Conservation (phyloP, 2,329 filamentous ascomycete genomes). For the Penicillium sp. region DNA sequence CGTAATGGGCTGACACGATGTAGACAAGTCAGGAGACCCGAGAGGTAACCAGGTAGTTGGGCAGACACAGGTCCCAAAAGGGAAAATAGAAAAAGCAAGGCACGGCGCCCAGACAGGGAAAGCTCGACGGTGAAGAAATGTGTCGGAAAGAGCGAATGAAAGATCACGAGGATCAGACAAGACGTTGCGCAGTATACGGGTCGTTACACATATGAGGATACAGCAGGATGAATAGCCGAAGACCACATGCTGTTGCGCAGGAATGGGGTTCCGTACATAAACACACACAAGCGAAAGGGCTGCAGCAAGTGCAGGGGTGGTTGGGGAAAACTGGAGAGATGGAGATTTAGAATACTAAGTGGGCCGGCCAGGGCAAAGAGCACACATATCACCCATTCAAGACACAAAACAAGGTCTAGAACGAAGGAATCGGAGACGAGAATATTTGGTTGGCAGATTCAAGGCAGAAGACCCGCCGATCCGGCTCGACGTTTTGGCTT, state of each 20-base stretch:
- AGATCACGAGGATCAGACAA: slow-evolving; percentile 15
- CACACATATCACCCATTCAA: slow-evolving; percentile 5
- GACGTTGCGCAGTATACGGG: slow-evolving; percentile 31
- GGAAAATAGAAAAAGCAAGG: slow-evolving; percentile 24
- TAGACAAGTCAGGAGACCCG: slow-evolving; percentile 38
- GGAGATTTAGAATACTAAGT: slow-evolving; percentile 11
- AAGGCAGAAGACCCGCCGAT: slow-evolving; percentile 22
- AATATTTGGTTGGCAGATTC: slow-evolving; percentile 24
- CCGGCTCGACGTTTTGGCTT: slow-evolving; percentile 28
- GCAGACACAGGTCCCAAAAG: slow-evolving; percentile 23
- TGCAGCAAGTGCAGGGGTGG: slow-evolving; percentile 11
- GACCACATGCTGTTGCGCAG: slow-evolving; percentile 35
- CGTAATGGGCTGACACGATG: slow-evolving; percentile 30
- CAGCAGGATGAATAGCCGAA: slow-evolving; percentile 34
- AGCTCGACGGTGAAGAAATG: slow-evolving; percentile 21
- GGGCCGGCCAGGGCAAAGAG: slow-evolving; percentile 11
- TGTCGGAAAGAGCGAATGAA: slow-evolving; percentile 20
- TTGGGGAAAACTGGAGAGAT: slow-evolving; percentile 13
- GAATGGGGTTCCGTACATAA: slow-evolving; percentile 7
- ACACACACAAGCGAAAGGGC: slow-evolving; percentile 6
- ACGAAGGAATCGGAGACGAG: slow-evolving; percentile 12
- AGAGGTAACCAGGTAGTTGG: slow-evolving; percentile 34
- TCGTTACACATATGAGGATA: slow-evolving; percentile 35
- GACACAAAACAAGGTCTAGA: slow-evolving; percentile 26
- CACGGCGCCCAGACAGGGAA: slow-evolving; percentile 16